phyloP scores from a whole-genome alignment of 2,329 filamentous ascomycete genomes.

The Simplicillium aogashimaense region DNA sequence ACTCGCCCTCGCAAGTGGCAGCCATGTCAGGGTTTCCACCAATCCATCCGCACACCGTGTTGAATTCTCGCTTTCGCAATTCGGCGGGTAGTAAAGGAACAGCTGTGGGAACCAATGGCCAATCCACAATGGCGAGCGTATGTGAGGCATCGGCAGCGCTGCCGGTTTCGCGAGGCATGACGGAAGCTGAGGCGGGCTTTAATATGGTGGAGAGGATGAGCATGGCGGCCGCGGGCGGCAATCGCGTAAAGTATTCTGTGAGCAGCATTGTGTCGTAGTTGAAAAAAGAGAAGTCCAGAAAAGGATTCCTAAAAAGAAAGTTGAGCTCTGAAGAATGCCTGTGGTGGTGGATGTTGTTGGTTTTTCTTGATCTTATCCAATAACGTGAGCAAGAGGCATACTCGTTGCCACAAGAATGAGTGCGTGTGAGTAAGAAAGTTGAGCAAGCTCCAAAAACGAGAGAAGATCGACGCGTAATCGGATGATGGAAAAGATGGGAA shows the following conservation, averaged over 20 bases:
- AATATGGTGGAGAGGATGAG: constrained; percentile 18
- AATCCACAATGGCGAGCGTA: constrained; percentile 18
- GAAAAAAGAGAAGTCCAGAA: no score
- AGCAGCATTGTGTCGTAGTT: no score
- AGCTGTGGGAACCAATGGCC: constrained; percentile 27
- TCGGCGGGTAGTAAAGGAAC: constrained; percentile 24
- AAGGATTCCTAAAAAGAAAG: no score
- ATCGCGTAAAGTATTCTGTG: not conserved
- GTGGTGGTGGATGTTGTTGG: no score
- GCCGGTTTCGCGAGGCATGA: constrained; percentile 20
- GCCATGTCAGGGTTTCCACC: constrained; percentile 39
- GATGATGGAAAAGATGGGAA: not conserved
- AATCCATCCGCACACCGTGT: constrained; percentile 50
- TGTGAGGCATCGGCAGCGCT: constrained; percentile 11
- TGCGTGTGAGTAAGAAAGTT: no score
- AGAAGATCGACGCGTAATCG: not conserved
- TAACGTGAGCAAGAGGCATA: no score
- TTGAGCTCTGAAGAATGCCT: no score
- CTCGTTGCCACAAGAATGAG: no score
- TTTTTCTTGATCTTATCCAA: no score
- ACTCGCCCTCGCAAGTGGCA: constrained; percentile 47
- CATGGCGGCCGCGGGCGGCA: not conserved
- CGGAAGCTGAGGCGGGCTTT: constrained; percentile 14
- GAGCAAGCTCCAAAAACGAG: no score
- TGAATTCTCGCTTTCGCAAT: constrained; percentile 31